Percentiles rank a stretch among this genome's conserved stretches.
Evolutionary conservation across 2,329 filamentous ascomycete genomes (phyloP).

Genomic region (Apiospora pterosperma): DNA sequence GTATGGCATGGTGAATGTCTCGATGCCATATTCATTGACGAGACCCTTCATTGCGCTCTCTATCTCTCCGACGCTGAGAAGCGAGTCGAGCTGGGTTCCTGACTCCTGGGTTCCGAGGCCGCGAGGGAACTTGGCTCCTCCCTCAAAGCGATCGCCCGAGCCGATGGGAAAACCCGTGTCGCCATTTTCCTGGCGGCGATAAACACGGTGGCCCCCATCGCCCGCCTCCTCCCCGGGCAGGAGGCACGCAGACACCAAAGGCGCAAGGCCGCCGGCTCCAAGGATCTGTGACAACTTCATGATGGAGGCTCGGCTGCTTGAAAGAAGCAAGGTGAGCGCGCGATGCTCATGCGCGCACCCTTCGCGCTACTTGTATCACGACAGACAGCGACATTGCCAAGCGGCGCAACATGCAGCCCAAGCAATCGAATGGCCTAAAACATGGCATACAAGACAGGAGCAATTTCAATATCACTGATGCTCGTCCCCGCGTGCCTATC

Average conservation of each 20-base stretch:
- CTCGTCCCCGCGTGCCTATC: neutral
- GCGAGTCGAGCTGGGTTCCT: constrained; percentile 29
- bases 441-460: neutral
- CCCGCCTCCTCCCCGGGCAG: neutral
- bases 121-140: constrained; percentile 34
- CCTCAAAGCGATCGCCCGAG: constrained; percentile 33
- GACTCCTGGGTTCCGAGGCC: constrained; percentile 36
- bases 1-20: constrained; percentile 36
- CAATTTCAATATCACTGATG: neutral
- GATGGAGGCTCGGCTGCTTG: neutral
- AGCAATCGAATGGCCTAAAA: neutral
- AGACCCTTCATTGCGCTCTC: constrained; percentile 36
- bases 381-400: neutral
- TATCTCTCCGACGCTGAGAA: constrained; percentile 40
- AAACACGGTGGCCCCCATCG: neutral
- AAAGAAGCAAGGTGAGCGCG: neutral
- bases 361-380: neutral
- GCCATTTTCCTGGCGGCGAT: neutral
- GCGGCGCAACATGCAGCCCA: neutral
- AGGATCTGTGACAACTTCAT: constrained; percentile 4
- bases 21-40: constrained; percentile 34
- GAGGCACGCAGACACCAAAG: constrained; percentile 4
- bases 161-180: constrained; percentile 20
- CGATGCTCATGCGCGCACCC: neutral
- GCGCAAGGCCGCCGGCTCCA: neutral